phyloP scores from a whole-genome alignment of 805 yeast species.

The Spathaspora arborariae region DNA sequence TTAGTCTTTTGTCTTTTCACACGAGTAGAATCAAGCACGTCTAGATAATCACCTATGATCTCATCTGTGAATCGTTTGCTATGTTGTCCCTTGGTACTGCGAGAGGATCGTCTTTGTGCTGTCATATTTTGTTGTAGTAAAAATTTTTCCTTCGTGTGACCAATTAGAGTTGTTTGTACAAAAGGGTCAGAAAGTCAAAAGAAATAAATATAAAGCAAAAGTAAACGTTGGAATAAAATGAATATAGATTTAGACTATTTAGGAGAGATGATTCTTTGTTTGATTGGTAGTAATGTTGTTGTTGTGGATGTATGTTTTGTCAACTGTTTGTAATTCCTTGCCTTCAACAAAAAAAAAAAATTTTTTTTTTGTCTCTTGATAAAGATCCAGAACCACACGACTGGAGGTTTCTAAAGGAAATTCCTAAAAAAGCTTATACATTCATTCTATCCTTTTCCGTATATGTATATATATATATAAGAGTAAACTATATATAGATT shows the following conservation, averaged over 20 bases:
- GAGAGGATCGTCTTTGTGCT: constrained; percentile 28
- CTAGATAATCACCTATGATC: background rate
- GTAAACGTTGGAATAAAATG: constrained; percentile 36
- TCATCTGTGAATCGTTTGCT: constrained; percentile 24
- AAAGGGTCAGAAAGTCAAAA: constrained; percentile 18
- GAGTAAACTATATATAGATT: too few relatives aligned
- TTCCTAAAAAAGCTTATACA: too few relatives aligned
- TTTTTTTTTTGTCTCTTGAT: too few relatives aligned
- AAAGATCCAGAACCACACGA: too few relatives aligned
- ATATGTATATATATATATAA: too few relatives aligned
- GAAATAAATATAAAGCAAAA: constrained; percentile 25
- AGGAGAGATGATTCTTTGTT: background rate
- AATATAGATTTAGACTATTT: background rate
- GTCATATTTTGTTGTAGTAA: constrained; percentile 17
- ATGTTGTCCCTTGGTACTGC: constrained; percentile 40
- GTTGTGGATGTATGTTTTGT: background rate
- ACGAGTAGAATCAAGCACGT: background rate
- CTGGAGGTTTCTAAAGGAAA: too few relatives aligned
- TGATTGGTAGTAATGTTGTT: background rate
- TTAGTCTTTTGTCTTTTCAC: constrained; percentile 2
- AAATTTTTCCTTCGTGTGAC: constrained; percentile 20
- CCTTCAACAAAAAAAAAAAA: background rate
- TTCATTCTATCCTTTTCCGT: too few relatives aligned
- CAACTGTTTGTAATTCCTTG: background rate
- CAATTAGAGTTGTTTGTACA: background rate